Percentiles rank a stretch among this genome's conserved stretches.
Conservation (phyloP, 495 filamentous ascomycete species). For the Rhypophila decipiens region DNA sequence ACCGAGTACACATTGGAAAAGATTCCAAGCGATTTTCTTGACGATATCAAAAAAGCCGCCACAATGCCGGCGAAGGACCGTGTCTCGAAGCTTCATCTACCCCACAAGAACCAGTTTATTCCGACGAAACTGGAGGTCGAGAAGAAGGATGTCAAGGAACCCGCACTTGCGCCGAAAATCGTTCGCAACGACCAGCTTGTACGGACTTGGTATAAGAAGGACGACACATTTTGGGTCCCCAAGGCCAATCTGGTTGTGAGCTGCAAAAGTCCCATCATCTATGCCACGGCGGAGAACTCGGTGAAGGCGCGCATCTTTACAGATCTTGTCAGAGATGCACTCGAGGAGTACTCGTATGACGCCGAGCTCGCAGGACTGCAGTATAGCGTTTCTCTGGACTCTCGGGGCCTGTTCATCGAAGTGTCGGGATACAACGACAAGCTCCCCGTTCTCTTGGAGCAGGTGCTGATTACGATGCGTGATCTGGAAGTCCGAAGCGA, state of each 20-base stretch:
- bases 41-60: slow-evolving; percentile 58
- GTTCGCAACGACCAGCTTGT: slow-evolving; percentile 79
- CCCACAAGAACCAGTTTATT: slow-evolving; percentile 93
- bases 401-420: slow-evolving; percentile 68
- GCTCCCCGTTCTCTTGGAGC: slow-evolving; percentile 82
- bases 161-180: slow-evolving; percentile 68
- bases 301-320: slow-evolving; percentile 79
- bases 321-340: slow-evolving; percentile 79
- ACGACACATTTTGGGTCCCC: slow-evolving; percentile 97
- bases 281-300: slow-evolving; percentile 66
- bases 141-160: slow-evolving; percentile 77
- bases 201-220: slow-evolving; percentile 97
- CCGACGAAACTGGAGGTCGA: slow-evolving; percentile 90
- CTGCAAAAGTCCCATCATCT: slow-evolving; percentile 70
- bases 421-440: slow-evolving; percentile 95
- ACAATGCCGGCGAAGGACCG: slow-evolving; percentile 51
- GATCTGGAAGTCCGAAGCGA: slow-evolving; percentile 76
- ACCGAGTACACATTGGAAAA: slow-evolving; percentile 86
- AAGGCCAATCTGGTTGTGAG: slow-evolving; percentile 81
- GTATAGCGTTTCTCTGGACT: slow-evolving; percentile 67
- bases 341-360: slow-evolving; percentile 95
- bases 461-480: slow-evolving; percentile 80
- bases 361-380: slow-evolving; percentile 88
- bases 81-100: slow-evolving; percentile 70
- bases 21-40: slow-evolving; percentile 70